Base-by-base conservation (phyloP, 2,329 filamentous ascomycete genomes). In the Arthrobotrys entomopaga region DNA sequence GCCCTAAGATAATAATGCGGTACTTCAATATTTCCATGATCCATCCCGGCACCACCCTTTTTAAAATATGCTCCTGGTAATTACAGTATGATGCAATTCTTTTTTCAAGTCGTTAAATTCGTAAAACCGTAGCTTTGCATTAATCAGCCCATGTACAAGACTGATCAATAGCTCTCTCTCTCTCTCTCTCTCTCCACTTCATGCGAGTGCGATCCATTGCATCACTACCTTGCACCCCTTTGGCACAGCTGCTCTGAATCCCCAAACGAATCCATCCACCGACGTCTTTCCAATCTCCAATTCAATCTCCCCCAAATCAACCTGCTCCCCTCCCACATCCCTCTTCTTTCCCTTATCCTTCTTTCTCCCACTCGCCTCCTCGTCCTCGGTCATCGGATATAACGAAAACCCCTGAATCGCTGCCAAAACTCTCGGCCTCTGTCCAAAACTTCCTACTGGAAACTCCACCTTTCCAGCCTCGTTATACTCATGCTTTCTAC, bases 191-290 rank as follows among this genome's bases (percentile, higher is more conserved):
- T n/a, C n/a, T n/a, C 20, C 15, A 6, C 3, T 4, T 71, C 43
- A 73, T 22, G 57, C 63, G 24, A 73, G 26, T 26, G 69, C 69
- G 13, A 73, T 63, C 69, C 69, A 73, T 29, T 73, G 69, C 69
- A 73, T 73, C 8, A 73, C 57, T 26, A 73, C 49, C 43, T 66
- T 73, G 29, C 69, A 73, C 56, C 61, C 69, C 49, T 65, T 73
- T 20, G 61, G 61, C 29, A 73, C 61, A 40, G 61, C 34, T 40
- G 69, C 46, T 24, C 42, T 60, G 26, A 61, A 73, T 19, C n/a
- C 57, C 61, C 61, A 73, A 19, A 29, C 52, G 40, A 73, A 73
- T 49, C 61, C 69, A 4, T 73, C 61, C 57, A 34, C 52, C 13
- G 69, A 66, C n/a, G 63, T 66, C 52, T 73, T 73, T 16, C 61